phyloP scores from a whole-genome alignment of 441 rosid genomes.

The Pelargonium citronellum region DNA sequence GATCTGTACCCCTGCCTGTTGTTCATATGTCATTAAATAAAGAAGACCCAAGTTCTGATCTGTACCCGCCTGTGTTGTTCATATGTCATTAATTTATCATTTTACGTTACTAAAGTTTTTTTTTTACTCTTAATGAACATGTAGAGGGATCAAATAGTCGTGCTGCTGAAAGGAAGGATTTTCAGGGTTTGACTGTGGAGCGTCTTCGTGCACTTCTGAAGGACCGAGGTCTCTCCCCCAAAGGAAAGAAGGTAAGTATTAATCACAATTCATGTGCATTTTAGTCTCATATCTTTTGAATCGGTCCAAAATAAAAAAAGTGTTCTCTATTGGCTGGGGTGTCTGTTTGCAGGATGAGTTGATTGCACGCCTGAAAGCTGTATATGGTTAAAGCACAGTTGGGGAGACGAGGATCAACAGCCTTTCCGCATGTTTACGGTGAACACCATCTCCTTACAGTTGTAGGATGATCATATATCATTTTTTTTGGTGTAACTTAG shows the following conservation, averaged over 20 bases:
- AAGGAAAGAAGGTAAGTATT: slow-evolving; percentile 75
- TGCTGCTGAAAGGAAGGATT: slow-evolving; percentile 45
- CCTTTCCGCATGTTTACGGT: neutral
- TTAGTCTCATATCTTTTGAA: neutral
- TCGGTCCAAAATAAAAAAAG: neutral
- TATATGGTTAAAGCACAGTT: slow-evolving; percentile 24
- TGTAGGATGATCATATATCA: slow-evolving; percentile 10
- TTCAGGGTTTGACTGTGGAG: slow-evolving; percentile 73
- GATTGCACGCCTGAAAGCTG: slow-evolving; percentile 53
- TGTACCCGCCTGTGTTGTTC: neutral
- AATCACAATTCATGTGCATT: neutral
- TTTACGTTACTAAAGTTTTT: slow-evolving; percentile 7
- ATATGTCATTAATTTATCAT: neutral
- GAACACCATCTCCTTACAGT: slow-evolving; percentile 8
- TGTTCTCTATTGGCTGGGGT: neutral
- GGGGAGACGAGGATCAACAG: neutral
- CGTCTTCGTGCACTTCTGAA: slow-evolving; percentile 81
- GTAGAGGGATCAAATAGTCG: slow-evolving; percentile 62
- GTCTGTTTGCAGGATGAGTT: slow-evolving; percentile 55
- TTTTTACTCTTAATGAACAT: neutral
- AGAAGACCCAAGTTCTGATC: neutral
- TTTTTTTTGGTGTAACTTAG: slow-evolving; percentile 18
- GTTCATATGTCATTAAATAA: no score
- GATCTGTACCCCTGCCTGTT: no score
- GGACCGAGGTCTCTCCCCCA: slow-evolving; percentile 68